These are phyloP conservation scores for Leishmania martiniquensis DNA, from an alignment of 208 protist genomes.

Conservation along the genomic window DNA sequence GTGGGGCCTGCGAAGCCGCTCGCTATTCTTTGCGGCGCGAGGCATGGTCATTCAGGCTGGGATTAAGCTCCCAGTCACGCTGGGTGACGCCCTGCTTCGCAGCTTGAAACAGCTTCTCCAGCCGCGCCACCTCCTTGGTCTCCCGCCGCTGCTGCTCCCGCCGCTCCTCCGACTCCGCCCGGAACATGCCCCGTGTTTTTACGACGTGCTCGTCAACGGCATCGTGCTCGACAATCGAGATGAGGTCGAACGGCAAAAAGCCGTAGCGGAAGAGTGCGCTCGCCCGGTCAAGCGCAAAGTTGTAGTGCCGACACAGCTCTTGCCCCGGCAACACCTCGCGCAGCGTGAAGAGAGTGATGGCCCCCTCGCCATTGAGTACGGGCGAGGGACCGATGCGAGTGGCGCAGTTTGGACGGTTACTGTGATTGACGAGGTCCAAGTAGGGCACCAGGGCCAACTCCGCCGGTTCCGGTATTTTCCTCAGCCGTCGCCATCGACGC, in stretches of 20 bases:
- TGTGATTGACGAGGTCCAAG: slow-evolving; percentile 90
- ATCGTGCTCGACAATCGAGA: slow-evolving; percentile 89
- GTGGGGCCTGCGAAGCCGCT: not conserved
- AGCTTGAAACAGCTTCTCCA: slow-evolving; percentile 78
- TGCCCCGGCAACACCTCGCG: slow-evolving; percentile 67
- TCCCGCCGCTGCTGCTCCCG: slow-evolving; percentile 31
- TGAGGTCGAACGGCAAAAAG: slow-evolving; percentile 91
- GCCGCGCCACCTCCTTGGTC: slow-evolving; percentile 49
- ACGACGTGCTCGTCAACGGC: slow-evolving; percentile 71
- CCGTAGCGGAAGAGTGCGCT: slow-evolving; percentile 90
- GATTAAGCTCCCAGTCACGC: not conserved
- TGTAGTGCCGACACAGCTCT: slow-evolving; percentile 93
- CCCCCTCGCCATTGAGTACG: slow-evolving; percentile 48
- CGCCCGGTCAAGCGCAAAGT: slow-evolving; percentile 83
- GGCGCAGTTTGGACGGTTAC: slow-evolving; percentile 84
- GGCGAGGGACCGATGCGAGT: slow-evolving; percentile 67
- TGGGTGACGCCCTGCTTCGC: slow-evolving; percentile 27
- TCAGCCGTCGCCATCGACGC: slow-evolving; percentile 45
- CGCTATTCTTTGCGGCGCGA: slow-evolving; percentile 20
- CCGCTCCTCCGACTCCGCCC: slow-evolving; percentile 62
- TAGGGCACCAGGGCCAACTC: slow-evolving; percentile 76
- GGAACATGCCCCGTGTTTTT: slow-evolving; percentile 63
- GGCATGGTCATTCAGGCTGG: slow-evolving; percentile 20
- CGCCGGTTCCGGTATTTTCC: slow-evolving; percentile 41
- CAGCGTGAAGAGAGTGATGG: slow-evolving; percentile 82